Conservation (phyloP, 495 filamentous ascomycete genomes). For the Daldinia childiae region DNA sequence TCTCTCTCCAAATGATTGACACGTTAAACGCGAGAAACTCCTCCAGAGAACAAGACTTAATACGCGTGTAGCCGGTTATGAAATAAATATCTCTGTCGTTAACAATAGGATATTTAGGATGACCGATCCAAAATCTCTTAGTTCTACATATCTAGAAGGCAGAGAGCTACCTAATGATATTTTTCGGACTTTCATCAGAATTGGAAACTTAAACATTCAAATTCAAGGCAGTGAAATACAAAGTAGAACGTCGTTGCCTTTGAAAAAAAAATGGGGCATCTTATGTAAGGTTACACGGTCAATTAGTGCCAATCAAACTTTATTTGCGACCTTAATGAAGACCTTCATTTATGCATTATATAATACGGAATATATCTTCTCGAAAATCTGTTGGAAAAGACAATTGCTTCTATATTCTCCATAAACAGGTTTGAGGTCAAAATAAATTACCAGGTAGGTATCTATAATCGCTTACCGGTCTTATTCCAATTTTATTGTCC, state of each 20-base stretch:
- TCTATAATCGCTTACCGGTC: too few species aligned
- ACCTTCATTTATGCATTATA: neutral
- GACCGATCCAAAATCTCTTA: neutral
- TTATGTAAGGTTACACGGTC: neutral
- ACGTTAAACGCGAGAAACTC: neutral
- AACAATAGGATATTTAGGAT: neutral
- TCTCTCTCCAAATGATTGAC: neutral
- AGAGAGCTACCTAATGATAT: neutral
- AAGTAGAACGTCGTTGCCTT: slow-evolving; percentile 19
- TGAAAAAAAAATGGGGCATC: neutral
- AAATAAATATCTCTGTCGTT: neutral
- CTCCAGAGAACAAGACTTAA: neutral
- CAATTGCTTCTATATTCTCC: too few species aligned
- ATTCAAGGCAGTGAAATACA: neutral
- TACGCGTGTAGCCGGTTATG: neutral
- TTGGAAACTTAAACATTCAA: slow-evolving; percentile 2
- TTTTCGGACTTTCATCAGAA: neutral
- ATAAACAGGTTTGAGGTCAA: too few species aligned
- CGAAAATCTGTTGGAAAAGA: too few species aligned
- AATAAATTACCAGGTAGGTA: too few species aligned
- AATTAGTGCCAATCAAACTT: neutral
- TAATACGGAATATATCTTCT: too few species aligned
- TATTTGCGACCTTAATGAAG: neutral
- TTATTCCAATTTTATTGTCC: too few species aligned
- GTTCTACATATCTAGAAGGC: neutral